Base-by-base conservation (phyloP, 2,329 filamentous ascomycete genomes). In the Exutisphaerella laricina region DNA sequence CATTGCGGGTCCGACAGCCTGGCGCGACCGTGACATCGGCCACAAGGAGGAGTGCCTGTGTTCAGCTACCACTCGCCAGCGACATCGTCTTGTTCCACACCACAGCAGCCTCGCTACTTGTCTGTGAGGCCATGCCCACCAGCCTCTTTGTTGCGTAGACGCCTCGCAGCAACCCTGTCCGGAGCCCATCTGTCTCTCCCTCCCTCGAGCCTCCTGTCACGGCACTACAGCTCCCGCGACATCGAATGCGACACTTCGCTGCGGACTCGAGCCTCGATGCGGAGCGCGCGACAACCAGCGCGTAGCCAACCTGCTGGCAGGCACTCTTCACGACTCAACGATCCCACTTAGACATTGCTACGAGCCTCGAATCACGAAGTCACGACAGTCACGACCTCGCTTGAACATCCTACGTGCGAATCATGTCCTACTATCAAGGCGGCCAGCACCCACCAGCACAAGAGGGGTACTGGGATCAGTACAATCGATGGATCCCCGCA, bases 351-450 rank as follows among this genome's bases (percentile, higher is more conserved):
- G 40, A 33, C 26, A 41, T 14, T n/a, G 18, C 13, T 39, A n/a
- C n/a, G 36, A 39, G 21, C 18, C 18, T 7, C 36, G 14, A 16
- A 14, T 16, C 36, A 23, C 17, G 14, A 25, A 18, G 4, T 13
- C 13, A 38, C 3, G 5, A 20, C 31, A 12, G 3, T 13, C 12
- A 7, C 33, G 17, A 22, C 18, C 32, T 21, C 18, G 17, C 14
- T 41, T n/a, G n/a, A n/a, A n/a, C n/a, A n/a, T n/a, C n/a, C n/a
- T n/a, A n/a, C n/a, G n/a, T n/a, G n/a, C n/a, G n/a, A n/a, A 49
- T 13, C 45, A 79, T 79, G 77, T 72, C 76, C 51, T 72, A 77
- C 61, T 74, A 79, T 59, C 71, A 71, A 46, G 73, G 75, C 60
- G 68, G 68, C 30, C 72, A 74, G 48, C 65, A 72, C 51, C 49